Conservation (phyloP, 768 basidiomycete genomes). For the Botryobasidium botryosum region DNA sequence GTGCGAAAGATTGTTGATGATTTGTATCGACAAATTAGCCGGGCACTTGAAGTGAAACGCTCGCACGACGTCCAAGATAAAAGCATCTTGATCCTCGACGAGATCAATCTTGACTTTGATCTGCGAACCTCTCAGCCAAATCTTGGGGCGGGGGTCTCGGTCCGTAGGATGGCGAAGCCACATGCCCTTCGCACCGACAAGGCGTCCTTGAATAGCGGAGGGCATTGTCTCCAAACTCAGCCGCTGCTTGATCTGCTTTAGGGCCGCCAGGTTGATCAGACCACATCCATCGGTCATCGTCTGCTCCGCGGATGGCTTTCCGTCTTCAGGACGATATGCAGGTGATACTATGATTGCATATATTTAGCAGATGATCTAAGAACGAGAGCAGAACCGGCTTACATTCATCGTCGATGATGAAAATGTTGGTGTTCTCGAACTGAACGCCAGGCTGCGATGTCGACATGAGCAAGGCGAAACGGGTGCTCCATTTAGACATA, state of each 20-base stretch:
- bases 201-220: slow-evolving; percentile 33
- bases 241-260: slow-evolving; percentile 21
- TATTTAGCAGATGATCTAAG: neutral
- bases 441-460: slow-evolving; percentile 41
- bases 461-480: slow-evolving; percentile 42
- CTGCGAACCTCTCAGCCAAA: slow-evolving; percentile 8
- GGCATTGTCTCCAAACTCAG: slow-evolving; percentile 26
- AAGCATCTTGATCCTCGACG: too few relatives aligned
- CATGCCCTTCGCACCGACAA: slow-evolving; percentile 27
- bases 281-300: slow-evolving; percentile 42
- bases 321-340: slow-evolving; percentile 19
- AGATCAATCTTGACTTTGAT: slow-evolving; percentile 7
- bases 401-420: slow-evolving; percentile 33
- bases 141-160: neutral
- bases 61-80: slow-evolving; percentile 5
- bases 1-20: slow-evolving; percentile 40
- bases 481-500: slow-evolving; percentile 45
- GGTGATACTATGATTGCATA: neutral
- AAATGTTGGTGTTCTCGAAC: slow-evolving; percentile 24
- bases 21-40: slow-evolving; percentile 30
- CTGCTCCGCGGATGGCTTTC: slow-evolving; percentile 3
- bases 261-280: slow-evolving; percentile 25
- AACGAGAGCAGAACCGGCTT: slow-evolving; percentile 8
- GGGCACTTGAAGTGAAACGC: neutral
- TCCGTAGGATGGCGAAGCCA: slow-evolving; percentile 6